Evolutionary conservation across 495 filamentous ascomycete genomes (phyloP).

Genomic region (Penicillium bialowiezense): DNA sequence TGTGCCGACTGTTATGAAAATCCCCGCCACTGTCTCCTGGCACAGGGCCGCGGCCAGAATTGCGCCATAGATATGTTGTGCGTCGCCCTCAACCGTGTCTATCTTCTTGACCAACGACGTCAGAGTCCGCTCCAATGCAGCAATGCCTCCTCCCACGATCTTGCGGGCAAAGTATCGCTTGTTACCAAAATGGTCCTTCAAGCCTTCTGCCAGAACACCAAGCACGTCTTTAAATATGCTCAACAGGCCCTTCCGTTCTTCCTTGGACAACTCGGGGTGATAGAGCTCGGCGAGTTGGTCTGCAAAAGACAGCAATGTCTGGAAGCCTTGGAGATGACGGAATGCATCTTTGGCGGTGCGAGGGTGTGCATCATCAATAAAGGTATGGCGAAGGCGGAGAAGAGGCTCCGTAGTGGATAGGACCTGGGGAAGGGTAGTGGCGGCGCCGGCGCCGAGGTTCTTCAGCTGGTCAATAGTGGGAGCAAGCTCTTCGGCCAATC

Average conservation of each 20-base stretch:
- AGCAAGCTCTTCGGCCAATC: slow-evolving; percentile 59
- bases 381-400: slow-evolving; percentile 52
- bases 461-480: slow-evolving; percentile 54
- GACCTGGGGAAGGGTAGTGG: slow-evolving; percentile 25
- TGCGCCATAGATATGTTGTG: slow-evolving; percentile 76
- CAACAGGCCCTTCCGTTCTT: slow-evolving; percentile 61
- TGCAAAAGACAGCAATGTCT: slow-evolving; percentile 65
- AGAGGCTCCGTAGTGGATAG: slow-evolving; percentile 38
- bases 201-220: slow-evolving; percentile 67
- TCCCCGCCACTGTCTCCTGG: slow-evolving; percentile 61
- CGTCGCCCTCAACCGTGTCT: slow-evolving; percentile 50
- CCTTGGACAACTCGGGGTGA: slow-evolving; percentile 51
- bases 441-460: slow-evolving; percentile 20
- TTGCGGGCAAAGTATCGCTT: slow-evolving; percentile 75
- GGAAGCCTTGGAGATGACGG: slow-evolving; percentile 77
- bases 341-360: slow-evolving; percentile 70
- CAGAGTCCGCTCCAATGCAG: slow-evolving; percentile 68
- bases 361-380: slow-evolving; percentile 49
- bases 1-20: slow-evolving; percentile 33
- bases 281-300: slow-evolving; percentile 70
- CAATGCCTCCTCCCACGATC: slow-evolving; percentile 73
- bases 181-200: slow-evolving; percentile 83
- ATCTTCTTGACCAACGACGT: slow-evolving; percentile 56
- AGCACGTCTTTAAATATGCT: slow-evolving; percentile 69
- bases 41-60: slow-evolving; percentile 81